A percentile compares a stretch with the other conserved stretches of the same genome.
These are phyloP conservation scores for Mortierella sp. DNA, from an alignment of 371 early-diverging fungal species.

Conservation along the genomic window DNA sequence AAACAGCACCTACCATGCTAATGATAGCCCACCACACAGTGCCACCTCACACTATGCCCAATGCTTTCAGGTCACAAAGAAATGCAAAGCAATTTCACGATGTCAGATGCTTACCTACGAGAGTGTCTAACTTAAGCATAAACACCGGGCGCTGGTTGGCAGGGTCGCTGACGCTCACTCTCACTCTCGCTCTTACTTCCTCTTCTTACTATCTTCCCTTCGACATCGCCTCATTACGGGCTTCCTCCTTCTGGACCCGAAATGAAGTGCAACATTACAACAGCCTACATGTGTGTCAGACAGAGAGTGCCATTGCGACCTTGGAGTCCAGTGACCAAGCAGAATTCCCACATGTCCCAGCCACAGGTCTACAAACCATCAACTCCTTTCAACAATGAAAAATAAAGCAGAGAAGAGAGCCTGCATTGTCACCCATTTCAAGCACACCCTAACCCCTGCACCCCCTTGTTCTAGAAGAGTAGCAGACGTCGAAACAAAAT, in stretches of 20 bases:
- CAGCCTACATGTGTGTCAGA: not conserved
- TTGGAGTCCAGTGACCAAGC: conserved; percentile 2
- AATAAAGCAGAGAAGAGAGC: not conserved
- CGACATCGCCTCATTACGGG: not conserved
- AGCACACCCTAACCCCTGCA: not conserved
- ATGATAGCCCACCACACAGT: not conserved
- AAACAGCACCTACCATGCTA: no score
- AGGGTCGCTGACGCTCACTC: not conserved
- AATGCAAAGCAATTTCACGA: no score
- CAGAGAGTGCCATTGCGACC: not conserved
- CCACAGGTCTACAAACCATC: not conserved
- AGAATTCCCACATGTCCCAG: conserved; percentile 12
- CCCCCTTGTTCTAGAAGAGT: not conserved
- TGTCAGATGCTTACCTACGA: not conserved
- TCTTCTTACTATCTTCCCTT: not conserved
- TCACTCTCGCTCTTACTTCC: no score
- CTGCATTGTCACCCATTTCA: not conserved
- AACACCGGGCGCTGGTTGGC: not conserved
- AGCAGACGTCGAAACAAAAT: not conserved
- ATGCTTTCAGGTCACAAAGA: not conserved
- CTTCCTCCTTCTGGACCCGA: not conserved
- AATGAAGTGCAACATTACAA: not conserved
- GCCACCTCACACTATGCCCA: not conserved
- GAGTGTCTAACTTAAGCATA: no score
- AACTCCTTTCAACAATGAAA: no score